Evolutionary conservation across 1,139 yeast species (phyloP), one percentile per base, ranked within the genome.

Genomic region (Hanseniaspora gamundiae): DNA sequence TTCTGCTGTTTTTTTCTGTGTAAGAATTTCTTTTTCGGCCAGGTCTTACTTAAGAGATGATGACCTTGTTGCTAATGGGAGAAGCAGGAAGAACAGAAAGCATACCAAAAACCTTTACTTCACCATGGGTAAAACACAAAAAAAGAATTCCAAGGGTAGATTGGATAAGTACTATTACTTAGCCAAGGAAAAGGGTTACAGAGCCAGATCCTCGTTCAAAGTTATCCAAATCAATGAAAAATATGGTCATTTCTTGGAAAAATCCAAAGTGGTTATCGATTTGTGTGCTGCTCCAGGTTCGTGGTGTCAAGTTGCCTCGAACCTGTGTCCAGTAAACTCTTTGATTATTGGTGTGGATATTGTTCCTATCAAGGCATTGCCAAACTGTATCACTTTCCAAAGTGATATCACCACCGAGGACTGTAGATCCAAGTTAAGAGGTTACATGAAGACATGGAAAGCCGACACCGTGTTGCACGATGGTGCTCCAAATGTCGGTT

Each of bases 401-500:
- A 82, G 94, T 35, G 99, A 91, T 68, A 91, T 91, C 59, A 93
- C 98, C 3, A 88, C 98, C 6, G 98, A 91, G 58, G 97, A 91
- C 65, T 91, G 99, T 70, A 75, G 96, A 54, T 84, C 95, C 39
- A 86, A 76, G 61, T 72, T 91, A 52, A 76, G 97, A 60, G 96
- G 96, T 31, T 91, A 88, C 61, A 80, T 93, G 83, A 91, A 91
- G 64, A 88, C 98, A 1, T 91, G 97, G 96, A 91, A 93, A 59
- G 99, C 98, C 1, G 97, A 93, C 59, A 85, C 95, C 0, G 97
- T 91, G 21, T 69, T 93, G 60, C 98, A 91, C 67, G 99, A 91
- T 73, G 99, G 99, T 79, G 99, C 99, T 24, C 99, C 99, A 24
- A 93, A 91, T 60, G 98, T 91, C 53, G 98, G 98, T 80, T 73